Evolutionary conservation across 257 asterid species (phyloP).

Genomic region (Nicotiana attenuata): DNA sequence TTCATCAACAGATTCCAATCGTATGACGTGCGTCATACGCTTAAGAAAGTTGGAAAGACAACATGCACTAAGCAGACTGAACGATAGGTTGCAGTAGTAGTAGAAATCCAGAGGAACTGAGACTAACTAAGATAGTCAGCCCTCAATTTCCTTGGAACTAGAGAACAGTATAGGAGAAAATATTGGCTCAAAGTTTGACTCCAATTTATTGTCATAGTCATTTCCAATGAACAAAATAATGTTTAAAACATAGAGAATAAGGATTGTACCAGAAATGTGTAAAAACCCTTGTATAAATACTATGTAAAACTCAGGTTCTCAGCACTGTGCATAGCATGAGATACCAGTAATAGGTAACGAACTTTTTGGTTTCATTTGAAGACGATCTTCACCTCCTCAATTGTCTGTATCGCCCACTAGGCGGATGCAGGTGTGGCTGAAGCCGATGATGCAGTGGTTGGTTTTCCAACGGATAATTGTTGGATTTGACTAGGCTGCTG

Average conservation of each 20-base stretch:
- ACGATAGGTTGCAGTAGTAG: too few relatives aligned
- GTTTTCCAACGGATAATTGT: constrained; percentile 32
- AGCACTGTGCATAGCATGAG: not conserved
- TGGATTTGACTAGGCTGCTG: constrained; percentile 42
- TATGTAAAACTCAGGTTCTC: constrained; percentile 3
- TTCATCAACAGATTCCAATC: too few relatives aligned
- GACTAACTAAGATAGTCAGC: too few relatives aligned
- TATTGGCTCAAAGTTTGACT: not conserved
- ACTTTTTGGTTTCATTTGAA: not conserved
- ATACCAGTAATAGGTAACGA: not conserved
- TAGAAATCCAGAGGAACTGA: too few relatives aligned
- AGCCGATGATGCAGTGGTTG: constrained; percentile 14
- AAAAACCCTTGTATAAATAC: not conserved
- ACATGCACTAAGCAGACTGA: too few relatives aligned
- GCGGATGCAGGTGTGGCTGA: constrained; percentile 45
- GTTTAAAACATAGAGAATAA: not conserved
- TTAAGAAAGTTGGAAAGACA: too few relatives aligned
- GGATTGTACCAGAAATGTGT: not conserved
- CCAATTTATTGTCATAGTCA: constrained; percentile 6
- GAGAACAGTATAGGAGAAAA: not conserved
- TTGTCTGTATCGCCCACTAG: constrained; percentile 13
- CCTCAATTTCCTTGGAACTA: not conserved
- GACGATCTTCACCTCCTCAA: not conserved
- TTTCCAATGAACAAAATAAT: constrained; percentile 7
- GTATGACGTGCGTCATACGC: too few relatives aligned